Base-by-base conservation (phyloP, 441 rosid genomes). In the Breynia disticha region DNA sequence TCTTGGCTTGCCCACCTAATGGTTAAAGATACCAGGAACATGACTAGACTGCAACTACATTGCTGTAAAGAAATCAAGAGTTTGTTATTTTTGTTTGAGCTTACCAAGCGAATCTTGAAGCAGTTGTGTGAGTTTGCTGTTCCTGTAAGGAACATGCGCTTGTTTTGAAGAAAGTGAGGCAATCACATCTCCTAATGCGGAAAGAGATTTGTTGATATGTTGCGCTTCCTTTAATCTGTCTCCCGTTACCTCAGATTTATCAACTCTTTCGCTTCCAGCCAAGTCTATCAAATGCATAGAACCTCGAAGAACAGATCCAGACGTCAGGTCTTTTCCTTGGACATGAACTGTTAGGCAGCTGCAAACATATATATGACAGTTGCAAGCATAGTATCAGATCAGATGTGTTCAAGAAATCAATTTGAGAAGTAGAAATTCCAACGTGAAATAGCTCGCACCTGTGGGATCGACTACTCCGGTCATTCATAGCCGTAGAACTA, bases 101-200 rank as follows among this genome's bases (percentile, higher is more conserved):
- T 76, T 82, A 89, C 97, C 97, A 8, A 89, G 86, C 51, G 97
- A 83, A 50, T 89, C 95, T 66, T 89, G 97, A 35, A 89, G 90
- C 16, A 89, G 79, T 55, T 89, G 97, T 37, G 97, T 89, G 65
- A 89, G 95, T 66, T 89, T 89, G 72, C 97, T 88, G 70, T 88
- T 88, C 62, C 96, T 61, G 72, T 85, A 85, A 32, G 96, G 96
- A 48, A 88, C 95, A 69, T 88, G 97, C 4, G 84, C 70, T 59
- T 74, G 76, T 71, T 82, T 86, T 21, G 76, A 82, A 20, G 97
- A 87, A 59, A 89, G 83, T 21, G 97, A 80, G 48, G 93, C 68
- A 49, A 89, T 89, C 62, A 89, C 97, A 77, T 89, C 95, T 51
- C 97, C 97, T 59, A 89, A 75, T 46, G 97, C 90, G 47, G 97